These are phyloP conservation scores for Neurospora sp. DNA, from an alignment of 495 filamentous ascomycete species.

Conservation along the genomic window DNA sequence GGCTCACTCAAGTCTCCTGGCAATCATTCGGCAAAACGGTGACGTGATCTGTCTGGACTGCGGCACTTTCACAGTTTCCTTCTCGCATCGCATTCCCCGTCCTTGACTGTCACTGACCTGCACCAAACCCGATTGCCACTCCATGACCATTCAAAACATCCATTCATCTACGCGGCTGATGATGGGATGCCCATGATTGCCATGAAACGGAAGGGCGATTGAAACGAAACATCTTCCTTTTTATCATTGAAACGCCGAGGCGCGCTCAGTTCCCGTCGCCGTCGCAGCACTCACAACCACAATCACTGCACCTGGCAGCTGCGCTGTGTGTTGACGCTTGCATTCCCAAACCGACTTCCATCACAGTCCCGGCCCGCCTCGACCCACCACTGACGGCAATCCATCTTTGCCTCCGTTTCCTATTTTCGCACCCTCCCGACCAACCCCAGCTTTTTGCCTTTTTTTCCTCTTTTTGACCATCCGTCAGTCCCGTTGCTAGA, in stretches of 20 bases:
- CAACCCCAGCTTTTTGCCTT: not conserved
- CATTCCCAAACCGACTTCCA: not conserved
- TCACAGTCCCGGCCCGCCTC: not conserved
- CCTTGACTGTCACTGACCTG: not conserved
- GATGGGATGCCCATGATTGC: not conserved
- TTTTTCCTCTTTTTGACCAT: not conserved
- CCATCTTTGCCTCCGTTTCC: not conserved
- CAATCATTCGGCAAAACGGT: not conserved
- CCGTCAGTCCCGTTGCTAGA: not conserved
- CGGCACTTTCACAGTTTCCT: not conserved
- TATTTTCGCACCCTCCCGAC: not conserved
- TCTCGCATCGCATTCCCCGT: not conserved
- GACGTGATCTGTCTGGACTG: not conserved
- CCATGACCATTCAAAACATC: not conserved
- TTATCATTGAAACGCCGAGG: not conserved
- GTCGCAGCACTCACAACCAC: not conserved
- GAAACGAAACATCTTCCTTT: not conserved
- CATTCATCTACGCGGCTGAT: not conserved
- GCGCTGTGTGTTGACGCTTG: not conserved
- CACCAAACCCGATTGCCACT: not conserved
- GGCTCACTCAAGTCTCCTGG: not conserved
- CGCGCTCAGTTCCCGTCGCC: not conserved
- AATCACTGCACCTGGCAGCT: not conserved
- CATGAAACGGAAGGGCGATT: not conserved
- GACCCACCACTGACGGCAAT: not conserved